A percentile compares a stretch with the other conserved stretches of the same genome.
These are phyloP conservation scores for Cordyceps pruinosa DNA, from an alignment of 2,329 filamentous ascomycete genomes.

Conservation along the genomic window DNA sequence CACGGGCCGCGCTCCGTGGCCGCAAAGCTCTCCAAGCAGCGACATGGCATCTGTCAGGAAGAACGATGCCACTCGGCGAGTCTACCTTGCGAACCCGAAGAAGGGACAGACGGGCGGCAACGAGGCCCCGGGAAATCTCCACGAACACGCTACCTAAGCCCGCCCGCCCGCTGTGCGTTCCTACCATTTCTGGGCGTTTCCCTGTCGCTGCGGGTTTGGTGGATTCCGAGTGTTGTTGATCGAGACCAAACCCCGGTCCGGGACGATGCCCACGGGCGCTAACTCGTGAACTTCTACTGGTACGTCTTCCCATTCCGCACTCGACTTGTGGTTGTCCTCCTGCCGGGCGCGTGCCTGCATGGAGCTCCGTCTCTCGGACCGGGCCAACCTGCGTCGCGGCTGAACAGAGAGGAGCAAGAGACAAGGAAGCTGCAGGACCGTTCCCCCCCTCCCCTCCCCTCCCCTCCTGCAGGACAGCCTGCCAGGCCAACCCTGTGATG, in stretches of 20 bases:
- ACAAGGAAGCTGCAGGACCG: neutral
- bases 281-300: neutral
- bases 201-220: neutral
- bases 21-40: too few relatives aligned
- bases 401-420: neutral
- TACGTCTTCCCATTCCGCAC: too few relatives aligned
- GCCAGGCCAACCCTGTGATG: neutral
- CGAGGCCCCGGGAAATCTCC: too few relatives aligned
- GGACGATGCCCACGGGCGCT: neutral
- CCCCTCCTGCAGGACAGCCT: too few relatives aligned
- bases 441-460: neutral
- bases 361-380: neutral
- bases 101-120: neutral
- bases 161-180: too few relatives aligned
- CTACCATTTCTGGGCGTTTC: neutral
- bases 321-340: neutral
- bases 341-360: neutral
- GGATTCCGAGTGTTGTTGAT: neutral
- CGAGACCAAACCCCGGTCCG: neutral
- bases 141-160: too few relatives aligned
- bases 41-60: too few relatives aligned
- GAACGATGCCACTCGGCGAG: too few relatives aligned
- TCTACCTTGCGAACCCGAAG: too few relatives aligned
- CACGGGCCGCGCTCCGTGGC: too few relatives aligned
- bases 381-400: neutral